Percentiles rank a stretch among this genome's conserved stretches.
Conservation (phyloP, 768 basidiomycete genomes). For the Coprinellus micaceus region DNA sequence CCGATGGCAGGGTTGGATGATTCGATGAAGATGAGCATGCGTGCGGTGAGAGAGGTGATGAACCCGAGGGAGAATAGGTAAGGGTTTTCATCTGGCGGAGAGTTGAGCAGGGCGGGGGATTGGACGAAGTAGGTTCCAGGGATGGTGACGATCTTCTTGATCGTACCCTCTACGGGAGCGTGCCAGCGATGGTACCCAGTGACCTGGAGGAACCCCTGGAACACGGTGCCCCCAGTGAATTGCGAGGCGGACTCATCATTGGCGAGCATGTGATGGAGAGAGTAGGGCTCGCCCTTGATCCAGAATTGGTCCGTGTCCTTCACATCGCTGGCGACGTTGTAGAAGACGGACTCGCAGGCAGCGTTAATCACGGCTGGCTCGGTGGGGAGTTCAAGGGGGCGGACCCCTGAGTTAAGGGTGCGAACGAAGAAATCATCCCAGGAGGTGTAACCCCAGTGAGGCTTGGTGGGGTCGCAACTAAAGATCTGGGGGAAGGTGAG, state of each 20-base stretch:
- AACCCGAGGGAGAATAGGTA: constrained; percentile 34
- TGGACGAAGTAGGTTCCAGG: constrained; percentile 51
- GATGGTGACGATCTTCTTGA: constrained; percentile 39
- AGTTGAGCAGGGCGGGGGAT: constrained; percentile 20
- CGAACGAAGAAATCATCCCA: constrained; percentile 60
- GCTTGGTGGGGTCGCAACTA: constrained; percentile 34
- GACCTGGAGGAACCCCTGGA: constrained; percentile 56
- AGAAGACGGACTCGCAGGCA: constrained; percentile 52
- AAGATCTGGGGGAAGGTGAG: constrained; percentile 35
- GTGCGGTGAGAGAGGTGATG: constrained; percentile 43
- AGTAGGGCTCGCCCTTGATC: constrained; percentile 62
- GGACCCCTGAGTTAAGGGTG: constrained; percentile 33
- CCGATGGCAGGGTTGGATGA: constrained; percentile 50
- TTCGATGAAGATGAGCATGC: constrained; percentile 53
- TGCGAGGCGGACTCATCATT: constrained; percentile 31
- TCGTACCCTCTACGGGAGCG: constrained; percentile 46
- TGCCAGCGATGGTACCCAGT: constrained; percentile 64
- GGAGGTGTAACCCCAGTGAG: constrained; percentile 43
- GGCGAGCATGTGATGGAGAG: constrained; percentile 52
- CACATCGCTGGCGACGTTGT: constrained; percentile 37
- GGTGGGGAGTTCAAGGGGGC: constrained; percentile 32
- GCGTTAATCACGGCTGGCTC: constrained; percentile 37
- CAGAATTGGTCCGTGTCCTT: constrained; percentile 47
- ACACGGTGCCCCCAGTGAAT: constrained; percentile 49
- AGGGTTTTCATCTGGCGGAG: constrained; percentile 13